Evolutionary conservation across 345 rosid genomes (phyloP).

Genomic region (Camelina sativa): DNA sequence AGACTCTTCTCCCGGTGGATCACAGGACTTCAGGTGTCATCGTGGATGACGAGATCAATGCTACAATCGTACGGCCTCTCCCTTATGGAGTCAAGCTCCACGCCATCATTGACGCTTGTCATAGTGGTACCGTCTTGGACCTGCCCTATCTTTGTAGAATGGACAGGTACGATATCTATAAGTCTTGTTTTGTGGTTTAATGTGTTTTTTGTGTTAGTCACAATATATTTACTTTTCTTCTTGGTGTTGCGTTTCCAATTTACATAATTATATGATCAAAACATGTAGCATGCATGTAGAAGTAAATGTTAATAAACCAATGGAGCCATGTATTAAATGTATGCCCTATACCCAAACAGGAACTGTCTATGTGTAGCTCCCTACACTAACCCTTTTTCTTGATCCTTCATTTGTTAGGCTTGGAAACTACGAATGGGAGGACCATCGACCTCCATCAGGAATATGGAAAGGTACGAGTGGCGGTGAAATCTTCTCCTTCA

Average conservation of each 20-base stretch:
- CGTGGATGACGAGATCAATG: slow-evolving; percentile 86
- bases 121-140: slow-evolving; percentile 88
- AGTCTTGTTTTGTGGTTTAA: neutral
- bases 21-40: slow-evolving; percentile 76
- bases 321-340: neutral
- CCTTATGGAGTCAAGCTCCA: slow-evolving; percentile 90
- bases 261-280: neutral
- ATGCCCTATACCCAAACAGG: neutral
- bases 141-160: slow-evolving; percentile 84
- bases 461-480: slow-evolving; percentile 91
- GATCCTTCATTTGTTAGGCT: slow-evolving; percentile 40
- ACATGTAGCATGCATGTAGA: neutral
- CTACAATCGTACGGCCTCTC: slow-evolving; percentile 74
- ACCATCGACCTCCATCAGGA: slow-evolving; percentile 80
- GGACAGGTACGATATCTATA: slow-evolving; percentile 58
- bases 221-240: neutral
- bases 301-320: neutral
- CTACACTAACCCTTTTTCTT: neutral
- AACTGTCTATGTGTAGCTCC: neutral
- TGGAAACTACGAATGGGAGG: slow-evolving; percentile 77
- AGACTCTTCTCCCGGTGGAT: slow-evolving; percentile 84
- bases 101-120: slow-evolving; percentile 88
- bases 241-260: neutral
- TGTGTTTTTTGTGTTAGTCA: neutral
- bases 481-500: slow-evolving; percentile 85